phyloP scores from a whole-genome alignment of 1,284 basidiomycete species.

The Irpex rosettiformis region DNA sequence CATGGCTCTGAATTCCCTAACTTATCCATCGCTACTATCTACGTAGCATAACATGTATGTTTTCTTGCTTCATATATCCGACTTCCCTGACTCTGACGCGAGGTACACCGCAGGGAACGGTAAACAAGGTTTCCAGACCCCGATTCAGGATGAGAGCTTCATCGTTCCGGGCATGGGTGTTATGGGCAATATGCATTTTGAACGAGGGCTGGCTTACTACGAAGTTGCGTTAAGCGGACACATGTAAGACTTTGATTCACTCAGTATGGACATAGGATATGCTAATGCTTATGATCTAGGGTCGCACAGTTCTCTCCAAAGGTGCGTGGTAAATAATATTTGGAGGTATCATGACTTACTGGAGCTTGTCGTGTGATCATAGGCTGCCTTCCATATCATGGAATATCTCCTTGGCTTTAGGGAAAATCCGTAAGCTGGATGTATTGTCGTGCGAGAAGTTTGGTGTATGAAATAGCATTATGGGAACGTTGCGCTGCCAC shows the following conservation, averaged over 20 bases:
- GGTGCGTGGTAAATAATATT: slow-evolving; percentile 35
- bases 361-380: background rate
- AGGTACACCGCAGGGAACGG: slow-evolving; percentile 46
- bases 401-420: slow-evolving; percentile 67
- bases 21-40: background rate
- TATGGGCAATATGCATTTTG: slow-evolving; percentile 58
- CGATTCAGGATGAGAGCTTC: slow-evolving; percentile 62
- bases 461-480: too few species aligned
- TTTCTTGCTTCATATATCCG: background rate
- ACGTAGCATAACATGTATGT: slow-evolving; percentile 65
- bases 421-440: slow-evolving; percentile 7
- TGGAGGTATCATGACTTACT: background rate
- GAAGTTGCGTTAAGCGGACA: slow-evolving; percentile 68
- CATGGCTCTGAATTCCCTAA: background rate
- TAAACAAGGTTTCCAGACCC: slow-evolving; percentile 68
- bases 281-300: slow-evolving; percentile 31
- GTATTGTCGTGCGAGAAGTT: too few species aligned
- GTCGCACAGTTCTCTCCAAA: slow-evolving; percentile 64
- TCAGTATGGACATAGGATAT: background rate
- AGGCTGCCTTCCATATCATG: slow-evolving; percentile 72
- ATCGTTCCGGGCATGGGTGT: slow-evolving; percentile 66
- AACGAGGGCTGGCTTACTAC: slow-evolving; percentile 63
- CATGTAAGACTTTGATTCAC: slow-evolving; percentile 44
- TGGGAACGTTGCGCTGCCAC: too few species aligned
- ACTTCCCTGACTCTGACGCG: slow-evolving; percentile 18